Conservation (phyloP, 2,329 filamentous ascomycete species). For the Tolypocladium tundrense region DNA sequence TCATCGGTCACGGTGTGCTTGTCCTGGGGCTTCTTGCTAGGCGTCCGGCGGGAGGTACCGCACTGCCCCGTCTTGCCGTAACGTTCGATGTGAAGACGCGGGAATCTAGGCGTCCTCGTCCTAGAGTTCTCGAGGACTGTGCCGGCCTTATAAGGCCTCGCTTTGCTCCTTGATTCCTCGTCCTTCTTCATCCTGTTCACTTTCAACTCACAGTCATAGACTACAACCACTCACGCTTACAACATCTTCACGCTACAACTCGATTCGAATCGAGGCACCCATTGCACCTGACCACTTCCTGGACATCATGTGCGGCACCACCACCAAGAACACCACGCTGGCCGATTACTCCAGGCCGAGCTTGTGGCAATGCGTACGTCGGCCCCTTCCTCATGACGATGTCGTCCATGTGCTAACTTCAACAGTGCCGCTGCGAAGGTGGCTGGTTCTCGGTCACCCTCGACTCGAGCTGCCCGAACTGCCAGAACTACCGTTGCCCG, state of each 20-base stretch:
- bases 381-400: too few species aligned
- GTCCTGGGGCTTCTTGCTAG: background rate
- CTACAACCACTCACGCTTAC: background rate
- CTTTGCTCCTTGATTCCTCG: background rate
- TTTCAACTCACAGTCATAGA: background rate
- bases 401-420: background rate
- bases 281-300: background rate
- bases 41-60: background rate
- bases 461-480: constrained; percentile 9
- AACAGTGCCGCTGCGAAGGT: constrained; percentile 9
- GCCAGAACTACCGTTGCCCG: constrained; percentile 9
- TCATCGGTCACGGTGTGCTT: background rate
- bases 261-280: background rate
- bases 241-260: background rate
- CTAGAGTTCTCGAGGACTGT: background rate
- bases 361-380: constrained; percentile 10
- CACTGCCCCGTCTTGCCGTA: background rate
- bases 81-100: background rate
- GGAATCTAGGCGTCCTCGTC: background rate
- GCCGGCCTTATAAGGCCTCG: background rate
- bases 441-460: constrained; percentile 11
- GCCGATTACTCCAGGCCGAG: background rate
- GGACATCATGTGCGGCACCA: constrained; percentile 1
- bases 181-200: background rate
- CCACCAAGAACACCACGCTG: background rate